Base-by-base conservation (phyloP, 139 green algal species). In the Tetratostichococcus sp. region DNA sequence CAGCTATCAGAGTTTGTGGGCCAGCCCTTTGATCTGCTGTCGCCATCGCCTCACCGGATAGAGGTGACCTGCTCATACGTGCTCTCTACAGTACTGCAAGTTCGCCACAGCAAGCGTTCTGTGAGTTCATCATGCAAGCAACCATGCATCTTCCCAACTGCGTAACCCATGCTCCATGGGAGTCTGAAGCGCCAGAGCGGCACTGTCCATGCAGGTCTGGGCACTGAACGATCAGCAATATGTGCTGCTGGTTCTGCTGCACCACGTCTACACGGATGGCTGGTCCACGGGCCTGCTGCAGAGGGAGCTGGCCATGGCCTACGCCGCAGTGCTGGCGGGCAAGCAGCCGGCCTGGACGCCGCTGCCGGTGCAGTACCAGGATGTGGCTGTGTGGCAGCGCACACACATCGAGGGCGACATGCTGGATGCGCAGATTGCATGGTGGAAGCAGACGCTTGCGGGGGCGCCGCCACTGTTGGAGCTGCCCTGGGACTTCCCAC, bases 341-440 rank as follows among this genome's bases (percentile, higher is more conserved):
- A 1, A 66, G 6, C 5, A 34, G 25, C 69, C 35, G 11, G 39
- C 4, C 16, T 35, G 50, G n/a, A 1, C 35, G 6, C 69, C 21
- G 26, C 35, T 74, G 35, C 35, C 35, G 21, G 57, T 74, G 30
- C 35, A 66, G 35, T 74, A 74, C 25, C 8, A 2, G 19, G 69
- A 74, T 35, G 66, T 32, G 2, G 35, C 69, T 23, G 30, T 11
- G 11, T 74, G 69, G 69, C 69, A 74, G 35, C 69, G 69, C 11
- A 8, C 22, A 26, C 69, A 65, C 8, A 11, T 74, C 35, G 16
- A 35, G 35, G 39, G 26, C 4, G 17, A 4, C 3, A 19, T 26
- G 19, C 50, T 62, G 50, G 50, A 62, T 25, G 50, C 50, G 14
- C 14, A 62, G 50, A 8, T 62, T 25, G 50, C 50, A 25, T 62